Percentiles rank a stretch among this genome's conserved stretches.
Evolutionary conservation across 164 flowering plant genomes (phyloP).

Genomic region (Brasenia schreberi): DNA sequence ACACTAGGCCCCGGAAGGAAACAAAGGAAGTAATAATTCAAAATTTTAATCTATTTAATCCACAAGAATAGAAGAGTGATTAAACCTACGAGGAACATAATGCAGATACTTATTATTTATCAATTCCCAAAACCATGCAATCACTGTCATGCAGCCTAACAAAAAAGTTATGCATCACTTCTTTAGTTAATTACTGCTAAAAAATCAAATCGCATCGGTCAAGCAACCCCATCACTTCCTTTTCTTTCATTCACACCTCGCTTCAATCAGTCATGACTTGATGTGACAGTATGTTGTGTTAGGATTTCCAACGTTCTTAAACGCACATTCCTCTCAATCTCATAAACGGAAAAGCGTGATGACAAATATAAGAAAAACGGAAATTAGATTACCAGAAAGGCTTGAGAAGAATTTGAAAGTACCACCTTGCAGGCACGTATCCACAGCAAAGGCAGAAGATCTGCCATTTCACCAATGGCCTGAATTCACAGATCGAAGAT

Average conservation of each 20-base stretch:
- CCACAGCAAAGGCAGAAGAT: background rate
- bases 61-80: too few relatives aligned
- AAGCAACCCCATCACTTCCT: background rate
- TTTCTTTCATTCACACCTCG: background rate
- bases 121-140: too few relatives aligned
- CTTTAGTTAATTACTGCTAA: too few relatives aligned
- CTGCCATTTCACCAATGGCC: background rate
- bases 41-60: too few relatives aligned
- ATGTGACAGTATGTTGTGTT: background rate
- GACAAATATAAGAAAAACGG: background rate
- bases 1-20: too few relatives aligned
- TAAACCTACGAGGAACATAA: too few relatives aligned
- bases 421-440: background rate
- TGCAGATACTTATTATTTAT: too few relatives aligned
- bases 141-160: too few relatives aligned
- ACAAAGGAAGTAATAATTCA: too few relatives aligned
- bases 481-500: constrained; percentile 29
- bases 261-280: background rate
- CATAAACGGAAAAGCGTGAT: background rate
- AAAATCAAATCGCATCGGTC: too few relatives aligned
- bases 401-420: background rate
- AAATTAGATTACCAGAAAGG: too few relatives aligned
- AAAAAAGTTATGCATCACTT: too few relatives aligned
- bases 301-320: constrained; percentile 1
- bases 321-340: background rate